Conservation (phyloP, 495 filamentous ascomycete genomes). For the Eremomyces bilateralis region DNA sequence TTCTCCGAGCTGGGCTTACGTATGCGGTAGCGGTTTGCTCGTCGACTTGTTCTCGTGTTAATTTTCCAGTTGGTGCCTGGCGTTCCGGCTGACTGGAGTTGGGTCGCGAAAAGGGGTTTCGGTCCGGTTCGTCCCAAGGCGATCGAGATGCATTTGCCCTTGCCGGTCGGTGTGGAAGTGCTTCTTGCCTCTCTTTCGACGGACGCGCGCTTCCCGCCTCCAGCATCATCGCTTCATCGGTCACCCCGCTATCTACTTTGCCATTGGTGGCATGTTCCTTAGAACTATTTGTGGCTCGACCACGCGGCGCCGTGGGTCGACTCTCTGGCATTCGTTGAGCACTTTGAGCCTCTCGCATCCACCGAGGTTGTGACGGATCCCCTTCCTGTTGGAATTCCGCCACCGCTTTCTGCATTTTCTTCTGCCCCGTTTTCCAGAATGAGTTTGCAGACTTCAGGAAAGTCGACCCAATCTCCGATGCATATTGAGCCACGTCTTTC, state of each 20-base stretch:
- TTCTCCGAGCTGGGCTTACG: slow-evolving; percentile 68
- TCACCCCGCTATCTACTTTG: slow-evolving; percentile 23
- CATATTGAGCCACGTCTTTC: slow-evolving; percentile 56
- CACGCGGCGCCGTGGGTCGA: background rate
- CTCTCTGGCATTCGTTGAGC: slow-evolving; percentile 11
- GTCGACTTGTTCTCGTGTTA: slow-evolving; percentile 52
- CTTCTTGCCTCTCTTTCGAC: too few species aligned
- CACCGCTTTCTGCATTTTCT: slow-evolving; percentile 86
- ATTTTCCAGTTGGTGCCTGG: slow-evolving; percentile 15
- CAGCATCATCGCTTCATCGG: slow-evolving; percentile 83
- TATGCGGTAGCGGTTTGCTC: slow-evolving; percentile 72
- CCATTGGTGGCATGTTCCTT: too few species aligned
- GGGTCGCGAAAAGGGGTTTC: slow-evolving; percentile 25
- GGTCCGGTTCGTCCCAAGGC: slow-evolving; percentile 2
- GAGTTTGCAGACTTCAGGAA: slow-evolving; percentile 85
- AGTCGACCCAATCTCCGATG: slow-evolving; percentile 60
- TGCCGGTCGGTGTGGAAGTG: slow-evolving; percentile 1
- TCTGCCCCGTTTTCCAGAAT: slow-evolving; percentile 82
- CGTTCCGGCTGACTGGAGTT: slow-evolving; percentile 17
- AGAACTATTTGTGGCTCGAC: too few species aligned
- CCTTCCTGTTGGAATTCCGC: slow-evolving; percentile 68
- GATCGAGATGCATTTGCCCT: slow-evolving; percentile 1
- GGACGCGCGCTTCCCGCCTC: slow-evolving; percentile 36
- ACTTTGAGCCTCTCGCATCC: slow-evolving; percentile 58
- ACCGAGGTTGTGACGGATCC: slow-evolving; percentile 73